These are phyloP conservation scores for Sistotremastrum niveocremeum DNA, from an alignment of 768 basidiomycete species.

Conservation along the genomic window DNA sequence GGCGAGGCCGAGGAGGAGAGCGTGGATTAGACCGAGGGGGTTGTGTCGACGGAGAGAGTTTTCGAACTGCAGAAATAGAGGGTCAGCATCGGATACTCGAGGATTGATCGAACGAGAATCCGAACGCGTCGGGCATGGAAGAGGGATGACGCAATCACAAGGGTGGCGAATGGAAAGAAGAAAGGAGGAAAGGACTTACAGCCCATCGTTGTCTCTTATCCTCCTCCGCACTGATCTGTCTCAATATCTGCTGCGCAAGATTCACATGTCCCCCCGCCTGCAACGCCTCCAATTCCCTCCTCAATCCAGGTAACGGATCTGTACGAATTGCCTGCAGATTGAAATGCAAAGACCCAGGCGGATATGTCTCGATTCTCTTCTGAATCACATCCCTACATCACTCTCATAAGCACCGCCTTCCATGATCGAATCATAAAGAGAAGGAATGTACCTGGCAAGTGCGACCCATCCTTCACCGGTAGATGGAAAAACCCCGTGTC, in stretches of 20 bases:
- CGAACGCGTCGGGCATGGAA: not conserved
- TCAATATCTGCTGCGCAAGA: conserved; percentile 11
- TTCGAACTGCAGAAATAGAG: conserved; percentile 45
- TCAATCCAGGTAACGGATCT: conserved; percentile 61
- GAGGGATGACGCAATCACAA: not conserved
- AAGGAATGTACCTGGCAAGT: conserved; percentile 48
- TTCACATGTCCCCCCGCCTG: conserved; percentile 24
- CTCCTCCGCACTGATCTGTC: conserved; percentile 31
- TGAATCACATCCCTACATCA: conserved; percentile 65
- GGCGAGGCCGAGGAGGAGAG: conserved; percentile 57
- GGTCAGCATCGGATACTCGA: conserved; percentile 6
- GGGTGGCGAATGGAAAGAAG: not conserved
- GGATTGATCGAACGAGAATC: conserved; percentile 1
- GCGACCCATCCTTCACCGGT: conserved; percentile 72
- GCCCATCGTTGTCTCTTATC: conserved; percentile 72
- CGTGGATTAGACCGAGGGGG: conserved; percentile 70
- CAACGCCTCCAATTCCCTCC: conserved; percentile 37
- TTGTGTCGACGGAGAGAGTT: conserved; percentile 81
- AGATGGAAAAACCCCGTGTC: conserved; percentile 62
- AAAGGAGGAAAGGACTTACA: conserved; percentile 31
- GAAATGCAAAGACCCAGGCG: conserved; percentile 83
- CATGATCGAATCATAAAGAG: conserved; percentile 1
- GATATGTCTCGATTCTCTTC: conserved; percentile 81
- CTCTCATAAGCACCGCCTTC: conserved; percentile 10
- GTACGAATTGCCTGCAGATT: conserved; percentile 79